Evolutionary conservation across 805 yeast species (phyloP).

Genomic region (Starmerella powellii): DNA sequence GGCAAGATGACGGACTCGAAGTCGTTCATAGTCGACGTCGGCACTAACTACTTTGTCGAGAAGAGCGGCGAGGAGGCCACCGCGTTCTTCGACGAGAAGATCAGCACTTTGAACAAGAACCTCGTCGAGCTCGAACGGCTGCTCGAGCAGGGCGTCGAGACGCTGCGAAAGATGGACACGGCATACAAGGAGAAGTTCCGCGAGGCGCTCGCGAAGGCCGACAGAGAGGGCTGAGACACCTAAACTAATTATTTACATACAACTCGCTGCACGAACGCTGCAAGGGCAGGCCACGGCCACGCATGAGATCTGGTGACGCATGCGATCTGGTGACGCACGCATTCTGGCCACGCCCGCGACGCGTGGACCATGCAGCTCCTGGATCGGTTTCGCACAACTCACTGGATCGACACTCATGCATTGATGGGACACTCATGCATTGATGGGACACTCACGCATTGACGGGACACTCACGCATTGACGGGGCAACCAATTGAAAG

Average conservation of each 20-base stretch:
- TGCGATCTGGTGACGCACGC: not conserved
- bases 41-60: constrained; percentile 91
- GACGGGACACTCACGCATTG: too few species aligned
- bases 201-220: constrained; percentile 12
- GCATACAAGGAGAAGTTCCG: constrained; percentile 21
- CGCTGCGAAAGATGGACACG: constrained; percentile 47
- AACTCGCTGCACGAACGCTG: too few species aligned
- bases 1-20: constrained; percentile 57
- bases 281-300: too few species aligned
- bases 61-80: constrained; percentile 57
- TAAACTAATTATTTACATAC: too few species aligned
- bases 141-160: constrained; percentile 59
- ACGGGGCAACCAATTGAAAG: too few species aligned
- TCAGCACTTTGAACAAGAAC: constrained; percentile 60
- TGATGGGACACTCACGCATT: too few species aligned
- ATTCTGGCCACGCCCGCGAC: not conserved
- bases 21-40: constrained; percentile 79
- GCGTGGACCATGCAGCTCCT: not conserved
- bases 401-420: too few species aligned
- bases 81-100: constrained; percentile 59
- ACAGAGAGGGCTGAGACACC: not conserved
- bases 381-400: constrained; percentile 16
- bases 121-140: constrained; percentile 60
- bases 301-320: too few species aligned
- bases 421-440: too few species aligned